Percentiles rank a stretch among this genome's conserved stretches.
Conservation (phyloP, 2,329 filamentous ascomycete species). For the Colletotrichum agaves region DNA sequence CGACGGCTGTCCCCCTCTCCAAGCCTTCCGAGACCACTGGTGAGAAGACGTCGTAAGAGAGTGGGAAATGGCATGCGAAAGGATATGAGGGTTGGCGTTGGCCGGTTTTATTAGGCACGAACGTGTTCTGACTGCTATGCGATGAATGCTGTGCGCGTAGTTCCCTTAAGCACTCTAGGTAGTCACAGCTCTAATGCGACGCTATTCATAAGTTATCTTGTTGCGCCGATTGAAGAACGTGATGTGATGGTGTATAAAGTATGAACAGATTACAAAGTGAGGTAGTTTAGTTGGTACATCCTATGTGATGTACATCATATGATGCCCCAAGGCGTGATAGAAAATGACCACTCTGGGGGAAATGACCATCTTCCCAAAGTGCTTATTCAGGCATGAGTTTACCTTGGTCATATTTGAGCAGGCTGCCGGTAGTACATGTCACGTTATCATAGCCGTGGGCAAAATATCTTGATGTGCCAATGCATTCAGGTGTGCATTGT, state of each 20-base stretch:
- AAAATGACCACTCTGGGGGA: too few relatives aligned
- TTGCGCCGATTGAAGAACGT: too few relatives aligned
- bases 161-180: constrained; percentile 22
- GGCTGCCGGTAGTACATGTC: too few relatives aligned
- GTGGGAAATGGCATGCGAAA: constrained; percentile 11
- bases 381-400: too few relatives aligned
- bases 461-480: neutral
- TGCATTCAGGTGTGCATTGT: neutral
- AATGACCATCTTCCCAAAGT: too few relatives aligned
- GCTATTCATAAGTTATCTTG: neutral
- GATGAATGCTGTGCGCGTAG: constrained; percentile 13
- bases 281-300: too few relatives aligned
- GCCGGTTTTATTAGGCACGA: constrained; percentile 31
- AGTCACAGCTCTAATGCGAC: constrained; percentile 8
- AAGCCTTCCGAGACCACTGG: constrained; percentile 39
- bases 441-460: too few relatives aligned
- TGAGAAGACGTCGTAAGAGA: constrained; percentile 40
- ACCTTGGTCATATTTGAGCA: too few relatives aligned
- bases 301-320: too few relatives aligned
- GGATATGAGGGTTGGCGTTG: constrained; percentile 27
- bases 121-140: constrained; percentile 24
- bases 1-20: constrained; percentile 34
- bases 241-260: neutral
- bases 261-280: too few relatives aligned
- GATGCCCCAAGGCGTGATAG: too few relatives aligned